These are phyloP conservation scores for Kwoniella bestiolae DNA, from an alignment of 768 basidiomycete species.

Conservation along the genomic window DNA sequence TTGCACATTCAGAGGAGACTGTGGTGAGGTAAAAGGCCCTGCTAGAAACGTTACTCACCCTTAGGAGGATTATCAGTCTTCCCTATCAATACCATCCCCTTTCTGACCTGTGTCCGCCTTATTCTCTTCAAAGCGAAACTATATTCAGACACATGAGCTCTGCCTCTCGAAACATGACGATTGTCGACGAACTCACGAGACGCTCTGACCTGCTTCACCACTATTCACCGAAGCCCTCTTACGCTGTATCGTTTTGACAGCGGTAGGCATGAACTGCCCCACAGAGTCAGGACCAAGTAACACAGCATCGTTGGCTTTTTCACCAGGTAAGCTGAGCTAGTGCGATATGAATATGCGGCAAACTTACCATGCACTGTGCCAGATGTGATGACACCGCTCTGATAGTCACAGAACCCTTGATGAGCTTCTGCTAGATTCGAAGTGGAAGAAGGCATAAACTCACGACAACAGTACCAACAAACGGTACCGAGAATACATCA, in stretches of 20 bases:
- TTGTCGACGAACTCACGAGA: slow-evolving; percentile 61
- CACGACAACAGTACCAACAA: slow-evolving; percentile 51
- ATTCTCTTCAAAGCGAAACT: slow-evolving; percentile 85
- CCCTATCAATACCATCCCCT: slow-evolving; percentile 91
- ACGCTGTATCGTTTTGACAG: slow-evolving; percentile 89
- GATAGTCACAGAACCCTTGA: neutral
- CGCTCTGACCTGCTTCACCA: slow-evolving; percentile 95
- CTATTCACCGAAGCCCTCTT: slow-evolving; percentile 83
- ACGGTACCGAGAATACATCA: slow-evolving; percentile 60
- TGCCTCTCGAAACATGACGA: neutral
- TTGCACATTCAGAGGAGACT: neutral
- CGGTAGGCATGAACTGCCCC: slow-evolving; percentile 78
- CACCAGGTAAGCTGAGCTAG: no score
- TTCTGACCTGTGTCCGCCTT: slow-evolving; percentile 76
- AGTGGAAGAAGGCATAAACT: neutral
- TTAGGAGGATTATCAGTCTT: slow-evolving; percentile 77
- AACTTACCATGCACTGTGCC: slow-evolving; percentile 47
- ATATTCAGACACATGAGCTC: neutral
- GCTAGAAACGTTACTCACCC: slow-evolving; percentile 61
- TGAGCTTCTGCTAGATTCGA: neutral
- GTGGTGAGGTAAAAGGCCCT: no score
- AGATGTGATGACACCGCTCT: slow-evolving; percentile 55
- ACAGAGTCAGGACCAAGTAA: slow-evolving; percentile 90
- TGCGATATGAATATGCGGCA: slow-evolving; percentile 61
- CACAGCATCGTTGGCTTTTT: slow-evolving; percentile 80